Conservation (phyloP, 2,329 filamentous ascomycete species). For the Pseudogymnoascus sp. region DNA sequence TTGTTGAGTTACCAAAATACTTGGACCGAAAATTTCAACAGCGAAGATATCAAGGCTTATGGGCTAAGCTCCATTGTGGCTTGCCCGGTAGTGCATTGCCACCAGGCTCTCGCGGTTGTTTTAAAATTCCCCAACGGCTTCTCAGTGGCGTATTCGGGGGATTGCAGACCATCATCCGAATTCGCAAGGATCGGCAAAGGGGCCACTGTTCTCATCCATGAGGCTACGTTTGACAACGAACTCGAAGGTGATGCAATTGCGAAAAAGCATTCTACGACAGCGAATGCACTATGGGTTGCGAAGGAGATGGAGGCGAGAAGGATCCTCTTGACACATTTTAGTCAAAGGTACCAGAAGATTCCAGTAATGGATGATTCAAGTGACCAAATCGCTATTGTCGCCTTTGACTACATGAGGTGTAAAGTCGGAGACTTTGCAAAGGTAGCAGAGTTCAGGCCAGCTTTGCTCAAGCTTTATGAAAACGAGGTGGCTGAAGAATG, state of each 20-base stretch:
- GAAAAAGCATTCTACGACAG: constrained; percentile 86
- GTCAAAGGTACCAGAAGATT: constrained; percentile 66
- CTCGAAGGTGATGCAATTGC: constrained; percentile 66
- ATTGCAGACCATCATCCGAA: constrained; percentile 68
- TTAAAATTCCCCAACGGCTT: constrained; percentile 73
- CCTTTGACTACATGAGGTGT: constrained; percentile 72
- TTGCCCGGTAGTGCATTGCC: constrained; percentile 68
- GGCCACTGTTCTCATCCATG: constrained; percentile 82
- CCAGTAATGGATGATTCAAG: constrained; percentile 31
- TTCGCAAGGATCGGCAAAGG: constrained; percentile 66
- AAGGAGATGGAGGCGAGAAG: constrained; percentile 69
- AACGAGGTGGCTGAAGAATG: constrained; percentile 20
- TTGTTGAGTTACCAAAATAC: constrained; percentile 16
- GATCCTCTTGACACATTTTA: constrained; percentile 88
- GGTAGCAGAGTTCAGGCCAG: constrained; percentile 54
- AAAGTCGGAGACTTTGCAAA: constrained; percentile 61
- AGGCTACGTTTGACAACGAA: constrained; percentile 92
- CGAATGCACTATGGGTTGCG: constrained; percentile 74
- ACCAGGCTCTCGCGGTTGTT: constrained; percentile 64
- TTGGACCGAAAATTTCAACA: constrained; percentile 28
- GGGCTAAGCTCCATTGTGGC: constrained; percentile 61
- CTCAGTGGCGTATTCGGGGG: constrained; percentile 86
- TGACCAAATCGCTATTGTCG: constrained; percentile 59
- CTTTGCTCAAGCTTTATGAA: constrained; percentile 48
- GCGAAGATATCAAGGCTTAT: constrained; percentile 39